Evolutionary conservation across 177 flowering plant species (phyloP), one percentile per base, ranked within the genome.

Genomic region (Vitis hybrid): DNA sequence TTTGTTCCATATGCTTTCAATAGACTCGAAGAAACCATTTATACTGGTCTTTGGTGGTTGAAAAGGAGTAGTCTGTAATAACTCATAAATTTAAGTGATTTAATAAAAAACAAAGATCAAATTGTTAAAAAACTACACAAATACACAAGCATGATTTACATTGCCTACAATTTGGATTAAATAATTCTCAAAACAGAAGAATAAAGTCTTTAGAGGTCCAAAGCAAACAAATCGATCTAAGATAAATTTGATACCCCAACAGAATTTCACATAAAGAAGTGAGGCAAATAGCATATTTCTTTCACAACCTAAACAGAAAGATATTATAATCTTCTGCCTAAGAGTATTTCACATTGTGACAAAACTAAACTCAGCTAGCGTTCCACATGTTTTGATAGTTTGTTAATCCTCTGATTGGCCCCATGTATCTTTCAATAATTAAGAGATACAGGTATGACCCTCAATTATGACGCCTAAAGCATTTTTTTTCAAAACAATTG

Each of bases 11-110:
- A 87, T 64, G 60, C 67, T 77, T 75, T 81, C 76, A 57, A 93
- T 82, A 34, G 91, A 79, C 49, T 81, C 86, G 62, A 89, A 84
- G 79, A 92, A 84, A 64, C 90, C 88, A 72, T 75, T 84, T 66
- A 76, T 55, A 58, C 82, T 65, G 4, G 74, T 67, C 75, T 85
- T 80, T 57, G 86, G 87, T 15, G 82, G 84, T 70, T 82, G 78
- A 74, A 84, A 83, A 65, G 93, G 84, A 73, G 75, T 51, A 66
- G 76, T 70, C 93, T 89, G 85, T 64, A 76, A 67, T 11, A 75
- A 60, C 7, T 66, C 55, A 57, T 62, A 2, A 50, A 55, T 19
- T 45, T 5, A 50, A 54, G 23, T 65, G 1, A 51, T 7, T 13
- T 54, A 56, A 19, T 50, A 6, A 68, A n/a, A 45, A 45, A 32